Evolutionary conservation across 139 green algal genomes (phyloP).

Genomic region (Helicosporidium sp.): DNA sequence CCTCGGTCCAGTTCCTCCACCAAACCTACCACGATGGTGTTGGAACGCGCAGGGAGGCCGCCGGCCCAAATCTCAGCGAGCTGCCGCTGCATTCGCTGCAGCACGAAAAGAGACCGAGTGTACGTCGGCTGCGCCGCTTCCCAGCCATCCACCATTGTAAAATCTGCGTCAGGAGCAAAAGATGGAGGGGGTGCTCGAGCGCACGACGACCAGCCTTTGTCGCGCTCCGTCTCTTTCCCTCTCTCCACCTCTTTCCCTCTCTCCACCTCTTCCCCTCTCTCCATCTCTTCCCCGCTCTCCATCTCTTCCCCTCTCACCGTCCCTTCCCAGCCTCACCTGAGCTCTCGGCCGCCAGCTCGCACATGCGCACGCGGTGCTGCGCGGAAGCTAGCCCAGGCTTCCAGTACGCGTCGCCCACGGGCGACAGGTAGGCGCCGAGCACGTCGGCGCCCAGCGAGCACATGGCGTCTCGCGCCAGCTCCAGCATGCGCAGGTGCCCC

Average conservation of each 20-base stretch:
- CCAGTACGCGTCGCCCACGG: conserved; percentile 55
- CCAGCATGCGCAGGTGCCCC: conserved; percentile 66
- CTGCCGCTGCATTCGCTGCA: conserved; percentile 23
- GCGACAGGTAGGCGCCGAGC: conserved; percentile 56
- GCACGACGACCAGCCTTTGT: no score
- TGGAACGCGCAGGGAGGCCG: no score
- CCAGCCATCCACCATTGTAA: conserved; percentile 59
- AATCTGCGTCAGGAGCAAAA: background rate
- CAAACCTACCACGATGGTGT: no score
- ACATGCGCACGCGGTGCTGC: conserved; percentile 48
- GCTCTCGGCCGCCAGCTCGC: conserved; percentile 21
- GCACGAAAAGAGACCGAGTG: conserved; percentile 41
- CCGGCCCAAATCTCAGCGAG: conserved; percentile 4
- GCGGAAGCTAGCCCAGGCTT: conserved; percentile 41
- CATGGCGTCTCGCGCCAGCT: conserved; percentile 30
- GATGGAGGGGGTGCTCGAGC: background rate
- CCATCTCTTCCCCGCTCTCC: no score
- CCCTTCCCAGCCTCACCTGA: no score
- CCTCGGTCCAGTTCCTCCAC: no score
- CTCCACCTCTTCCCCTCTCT: no score
- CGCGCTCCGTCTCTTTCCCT: no score
- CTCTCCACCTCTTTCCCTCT: no score
- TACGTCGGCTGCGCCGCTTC: conserved; percentile 43
- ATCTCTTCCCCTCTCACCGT: no score
- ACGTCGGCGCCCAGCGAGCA: conserved; percentile 30